Evolutionary conservation across 129 eudicot species (phyloP), one percentile per base, ranked within the genome.

Genomic region (Silybum marianum): DNA sequence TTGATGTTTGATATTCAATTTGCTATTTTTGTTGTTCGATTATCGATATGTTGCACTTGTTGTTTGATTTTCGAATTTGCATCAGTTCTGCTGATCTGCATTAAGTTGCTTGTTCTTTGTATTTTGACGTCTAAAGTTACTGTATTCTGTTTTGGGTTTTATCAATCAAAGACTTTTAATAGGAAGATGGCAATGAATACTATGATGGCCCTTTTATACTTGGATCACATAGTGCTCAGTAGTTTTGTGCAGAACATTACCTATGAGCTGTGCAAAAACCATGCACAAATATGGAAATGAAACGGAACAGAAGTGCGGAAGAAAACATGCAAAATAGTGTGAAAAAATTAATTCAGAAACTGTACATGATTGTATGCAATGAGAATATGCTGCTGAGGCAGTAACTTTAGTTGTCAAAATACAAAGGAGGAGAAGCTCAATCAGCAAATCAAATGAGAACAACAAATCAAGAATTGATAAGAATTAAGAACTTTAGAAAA

Each of bases 251-350:
- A 32, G 9, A 16, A 19, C 21, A 48, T 39, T 51, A 46, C 32
- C 9, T 21, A 79, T 22, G 69, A 4, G 7, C 3, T 46, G 58
- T 70, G 36, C 18, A 21, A 48, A 11, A 2, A 46, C 23, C 32
- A 48, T 69, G 70, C 48, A 2, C 72, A 70, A 70, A 48, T 70
- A 68, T 69, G 58, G n/a, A 7, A 69, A 26, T 25, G 67, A 28
- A 40, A 69, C 58, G 42, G 8, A 68, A 54, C 21, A 54, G 23
- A 54, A 18, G 9, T 54, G 65, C 65, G 39, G 10, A 36, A 7
- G 60, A 78, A 44, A 69, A 69, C 34, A 18, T 79, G 54, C 58
- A 19, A 48, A 71, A 62, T 48, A 48, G 66, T 58, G 21, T 58
- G 66, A 23, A 58, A 58, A 1, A 5, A 6, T 58, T 58, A 5